Percentiles rank a stretch among this genome's conserved stretches.
These are phyloP conservation scores for Globisporangium emineosum DNA, from an alignment of 352 stramenopile species.

Conservation along the genomic window DNA sequence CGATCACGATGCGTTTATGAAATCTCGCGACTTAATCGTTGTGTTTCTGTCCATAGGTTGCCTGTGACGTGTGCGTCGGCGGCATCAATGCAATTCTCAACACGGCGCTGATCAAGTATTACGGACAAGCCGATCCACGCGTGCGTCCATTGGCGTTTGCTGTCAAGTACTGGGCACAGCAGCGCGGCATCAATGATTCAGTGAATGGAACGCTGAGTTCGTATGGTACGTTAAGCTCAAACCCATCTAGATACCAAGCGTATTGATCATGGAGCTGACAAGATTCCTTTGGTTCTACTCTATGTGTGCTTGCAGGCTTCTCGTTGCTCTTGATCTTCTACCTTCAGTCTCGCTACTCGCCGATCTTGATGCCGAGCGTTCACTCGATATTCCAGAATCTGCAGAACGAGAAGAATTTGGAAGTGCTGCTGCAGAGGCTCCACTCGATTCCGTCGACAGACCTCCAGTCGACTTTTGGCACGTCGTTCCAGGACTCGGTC, in stretches of 20 bases:
- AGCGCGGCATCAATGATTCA: conserved; percentile 96
- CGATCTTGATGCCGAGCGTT: conserved; percentile 49
- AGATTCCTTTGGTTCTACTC: not conserved
- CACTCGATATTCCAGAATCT: conserved; percentile 47
- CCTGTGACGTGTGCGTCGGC: conserved; percentile 74
- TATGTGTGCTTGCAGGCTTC: conserved; percentile 56
- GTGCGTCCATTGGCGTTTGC: conserved; percentile 93
- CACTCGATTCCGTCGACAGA: conserved; percentile 55
- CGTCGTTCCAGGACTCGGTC: conserved; percentile 77
- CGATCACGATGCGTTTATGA: not conserved
- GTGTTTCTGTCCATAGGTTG: conserved; percentile 25
- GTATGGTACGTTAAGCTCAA: conserved; percentile 88
- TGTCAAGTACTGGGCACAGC: conserved; percentile 98
- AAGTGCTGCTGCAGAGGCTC: conserved; percentile 65
- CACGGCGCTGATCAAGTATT: conserved; percentile 75
- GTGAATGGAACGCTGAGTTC: conserved; percentile 95
- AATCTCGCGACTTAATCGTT: not conserved
- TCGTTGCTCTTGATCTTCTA: conserved; percentile 97
- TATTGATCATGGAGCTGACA: not conserved
- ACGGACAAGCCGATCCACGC: conserved; percentile 63
- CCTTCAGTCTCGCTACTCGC: conserved; percentile 79
- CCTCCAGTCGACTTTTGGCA: conserved; percentile 49
- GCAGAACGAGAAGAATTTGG: conserved; percentile 91
- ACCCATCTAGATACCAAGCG: too few species aligned
- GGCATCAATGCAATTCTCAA: conserved; percentile 73